phyloP scores from a whole-genome alignment of 768 basidiomycete species.

The Phanerodontia chrysosporium region DNA sequence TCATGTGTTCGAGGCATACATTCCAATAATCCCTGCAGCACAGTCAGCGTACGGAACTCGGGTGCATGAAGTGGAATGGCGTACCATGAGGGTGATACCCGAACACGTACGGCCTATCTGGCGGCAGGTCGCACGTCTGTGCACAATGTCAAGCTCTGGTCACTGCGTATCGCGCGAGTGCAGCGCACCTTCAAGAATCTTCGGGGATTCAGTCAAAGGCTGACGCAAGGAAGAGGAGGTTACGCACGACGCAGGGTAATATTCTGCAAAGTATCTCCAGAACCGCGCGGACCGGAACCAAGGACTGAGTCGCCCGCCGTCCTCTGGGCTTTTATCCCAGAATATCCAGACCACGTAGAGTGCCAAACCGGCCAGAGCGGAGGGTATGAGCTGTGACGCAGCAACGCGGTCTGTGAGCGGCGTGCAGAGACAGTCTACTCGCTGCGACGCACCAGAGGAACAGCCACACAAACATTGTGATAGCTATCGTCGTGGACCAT shows the following conservation, averaged over 20 bases:
- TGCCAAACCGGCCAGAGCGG: slow-evolving; percentile 82
- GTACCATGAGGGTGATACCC: slow-evolving; percentile 98
- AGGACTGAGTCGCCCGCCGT: slow-evolving; percentile 62
- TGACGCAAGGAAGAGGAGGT: background rate
- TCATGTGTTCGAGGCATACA: slow-evolving; percentile 50
- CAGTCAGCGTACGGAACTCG: background rate
- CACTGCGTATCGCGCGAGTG: too few species aligned
- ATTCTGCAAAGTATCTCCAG: slow-evolving; percentile 91
- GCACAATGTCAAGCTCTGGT: background rate
- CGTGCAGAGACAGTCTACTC: background rate
- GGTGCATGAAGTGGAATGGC: background rate
- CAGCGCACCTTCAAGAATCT: slow-evolving; percentile 49
- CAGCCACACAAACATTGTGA: slow-evolving; percentile 64
- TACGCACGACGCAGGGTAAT: slow-evolving; percentile 86
- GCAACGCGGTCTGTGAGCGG: background rate
- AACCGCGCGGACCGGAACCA: slow-evolving; percentile 70
- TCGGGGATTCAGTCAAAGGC: background rate
- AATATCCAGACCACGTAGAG: slow-evolving; percentile 77
- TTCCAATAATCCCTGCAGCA: slow-evolving; percentile 85
- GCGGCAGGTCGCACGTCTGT: slow-evolving; percentile 85
- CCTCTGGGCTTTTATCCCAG: slow-evolving; percentile 75
- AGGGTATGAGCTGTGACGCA: slow-evolving; percentile 68
- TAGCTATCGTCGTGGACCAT: slow-evolving; percentile 81
- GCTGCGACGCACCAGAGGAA: slow-evolving; percentile 65
- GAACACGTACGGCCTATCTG: slow-evolving; percentile 92